These are phyloP conservation scores for Mycena filopes DNA, from an alignment of 768 basidiomycete species.

Conservation along the genomic window DNA sequence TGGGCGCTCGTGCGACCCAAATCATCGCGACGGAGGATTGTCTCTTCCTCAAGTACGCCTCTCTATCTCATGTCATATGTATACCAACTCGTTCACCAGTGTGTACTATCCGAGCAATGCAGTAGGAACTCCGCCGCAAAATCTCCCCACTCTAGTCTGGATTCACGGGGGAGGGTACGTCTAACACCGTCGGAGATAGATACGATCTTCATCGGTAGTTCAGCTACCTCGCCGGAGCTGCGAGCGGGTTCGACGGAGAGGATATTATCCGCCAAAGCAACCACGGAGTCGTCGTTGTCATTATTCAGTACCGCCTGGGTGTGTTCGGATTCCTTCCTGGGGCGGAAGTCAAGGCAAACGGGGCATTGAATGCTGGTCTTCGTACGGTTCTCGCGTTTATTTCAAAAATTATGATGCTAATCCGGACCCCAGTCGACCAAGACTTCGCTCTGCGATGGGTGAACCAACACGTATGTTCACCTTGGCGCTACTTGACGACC, in stretches of 20 bases:
- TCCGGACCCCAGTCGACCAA: slow-evolving; percentile 39
- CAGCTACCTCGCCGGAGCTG: slow-evolving; percentile 25
- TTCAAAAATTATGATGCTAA: background rate
- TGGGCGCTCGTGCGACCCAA: background rate
- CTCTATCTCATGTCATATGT: too few species aligned
- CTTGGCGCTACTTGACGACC: too few species aligned
- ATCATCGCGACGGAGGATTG: slow-evolving; percentile 20
- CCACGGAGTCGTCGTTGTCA: slow-evolving; percentile 34
- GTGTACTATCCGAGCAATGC: slow-evolving; percentile 49
- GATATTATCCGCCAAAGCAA: slow-evolving; percentile 34
- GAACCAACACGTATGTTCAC: slow-evolving; percentile 37
- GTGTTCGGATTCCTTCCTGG: slow-evolving; percentile 42
- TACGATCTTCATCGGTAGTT: background rate
- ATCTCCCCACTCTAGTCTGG: slow-evolving; percentile 55
- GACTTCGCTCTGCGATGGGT: slow-evolving; percentile 45
- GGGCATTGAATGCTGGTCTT: slow-evolving; percentile 44
- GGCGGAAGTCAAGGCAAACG: slow-evolving; percentile 37
- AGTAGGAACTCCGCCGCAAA: slow-evolving; percentile 27
- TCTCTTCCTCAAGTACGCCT: background rate
- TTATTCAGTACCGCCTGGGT: slow-evolving; percentile 27
- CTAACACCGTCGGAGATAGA: too few species aligned
- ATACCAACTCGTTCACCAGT: slow-evolving; percentile 34
- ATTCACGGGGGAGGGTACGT: slow-evolving; percentile 50
- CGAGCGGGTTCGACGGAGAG: slow-evolving; percentile 20
- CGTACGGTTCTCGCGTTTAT: slow-evolving; percentile 14